Evolutionary conservation across 345 rosid species (phyloP).

Genomic region (Clausena lansium): DNA sequence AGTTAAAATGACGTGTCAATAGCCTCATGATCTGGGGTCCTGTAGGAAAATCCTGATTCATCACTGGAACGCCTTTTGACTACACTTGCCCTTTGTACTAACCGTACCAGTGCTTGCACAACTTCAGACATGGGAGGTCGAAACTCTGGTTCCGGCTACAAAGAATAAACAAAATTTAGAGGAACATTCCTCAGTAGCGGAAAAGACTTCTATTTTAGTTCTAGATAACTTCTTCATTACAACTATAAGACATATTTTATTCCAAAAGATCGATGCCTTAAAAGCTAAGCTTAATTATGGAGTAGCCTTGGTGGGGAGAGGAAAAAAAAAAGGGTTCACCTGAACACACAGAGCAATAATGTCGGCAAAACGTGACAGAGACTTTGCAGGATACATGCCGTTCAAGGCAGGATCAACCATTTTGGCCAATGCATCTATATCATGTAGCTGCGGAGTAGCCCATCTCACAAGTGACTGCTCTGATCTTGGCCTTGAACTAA

Average conservation of each 20-base stretch:
- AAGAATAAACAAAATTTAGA: not conserved
- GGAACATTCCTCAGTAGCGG: not conserved
- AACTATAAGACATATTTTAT: not conserved
- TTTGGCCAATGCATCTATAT: slow-evolving; percentile 91
- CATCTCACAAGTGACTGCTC: slow-evolving; percentile 99
- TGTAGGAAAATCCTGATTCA: slow-evolving; percentile 77
- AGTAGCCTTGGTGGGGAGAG: not conserved
- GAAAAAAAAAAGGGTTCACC: slow-evolving; percentile 37
- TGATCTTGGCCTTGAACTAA: slow-evolving; percentile 80
- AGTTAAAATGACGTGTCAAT: slow-evolving; percentile 54
- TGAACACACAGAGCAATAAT: slow-evolving; percentile 95
- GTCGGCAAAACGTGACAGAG: slow-evolving; percentile 96
- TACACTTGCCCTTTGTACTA: slow-evolving; percentile 91
- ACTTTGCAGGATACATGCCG: slow-evolving; percentile 99
- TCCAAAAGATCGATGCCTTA: not conserved
- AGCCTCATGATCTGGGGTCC: slow-evolving; percentile 84
- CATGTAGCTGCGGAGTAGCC: slow-evolving; percentile 98
- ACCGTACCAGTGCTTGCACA: slow-evolving; percentile 87
- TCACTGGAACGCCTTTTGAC: slow-evolving; percentile 83
- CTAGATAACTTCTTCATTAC: not conserved
- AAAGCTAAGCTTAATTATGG: no score
- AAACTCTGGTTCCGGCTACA: slow-evolving; percentile 96
- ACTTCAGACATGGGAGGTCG: slow-evolving; percentile 99
- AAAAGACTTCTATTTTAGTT: not conserved
- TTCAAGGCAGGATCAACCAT: slow-evolving; percentile 95